Conservation (phyloP, 2,329 filamentous ascomycete genomes). For the Claviceps arundinis region DNA sequence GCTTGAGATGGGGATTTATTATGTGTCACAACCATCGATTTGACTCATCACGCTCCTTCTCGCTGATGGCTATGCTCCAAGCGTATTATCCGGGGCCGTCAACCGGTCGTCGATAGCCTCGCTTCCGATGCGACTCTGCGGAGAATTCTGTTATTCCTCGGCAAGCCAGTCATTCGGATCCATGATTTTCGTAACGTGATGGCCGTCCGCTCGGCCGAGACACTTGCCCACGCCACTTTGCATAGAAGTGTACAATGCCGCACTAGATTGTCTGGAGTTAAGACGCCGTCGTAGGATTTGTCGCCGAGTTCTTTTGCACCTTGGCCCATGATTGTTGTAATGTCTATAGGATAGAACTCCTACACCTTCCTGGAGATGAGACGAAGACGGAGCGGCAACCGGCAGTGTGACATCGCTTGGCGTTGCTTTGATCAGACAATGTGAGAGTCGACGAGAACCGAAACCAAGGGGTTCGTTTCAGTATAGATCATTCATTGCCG, state of each 20-base stretch:
- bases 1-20: neutral
- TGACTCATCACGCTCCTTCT: constrained; percentile 1
- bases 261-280: neutral
- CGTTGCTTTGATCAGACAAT: neutral
- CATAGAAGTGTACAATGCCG: neutral
- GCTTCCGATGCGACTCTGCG: constrained; percentile 1
- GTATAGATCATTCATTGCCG: too few species aligned
- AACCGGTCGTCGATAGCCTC: constrained; percentile 1
- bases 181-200: neutral
- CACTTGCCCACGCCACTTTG: neutral
- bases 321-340: neutral
- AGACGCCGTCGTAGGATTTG: neutral
- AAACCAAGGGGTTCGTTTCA: neutral
- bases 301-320: neutral
- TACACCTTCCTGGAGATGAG: neutral
- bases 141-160: neutral
- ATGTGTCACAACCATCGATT: constrained; percentile 4
- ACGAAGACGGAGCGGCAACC: neutral
- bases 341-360: neutral
- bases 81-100: neutral
- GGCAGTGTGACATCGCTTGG: neutral
- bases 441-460: neutral
- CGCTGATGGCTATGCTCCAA: neutral
- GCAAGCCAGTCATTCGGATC: neutral
- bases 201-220: neutral